These are phyloP conservation scores for Pyrus hybrid DNA, from an alignment of 331 rosid species.

Conservation along the genomic window DNA sequence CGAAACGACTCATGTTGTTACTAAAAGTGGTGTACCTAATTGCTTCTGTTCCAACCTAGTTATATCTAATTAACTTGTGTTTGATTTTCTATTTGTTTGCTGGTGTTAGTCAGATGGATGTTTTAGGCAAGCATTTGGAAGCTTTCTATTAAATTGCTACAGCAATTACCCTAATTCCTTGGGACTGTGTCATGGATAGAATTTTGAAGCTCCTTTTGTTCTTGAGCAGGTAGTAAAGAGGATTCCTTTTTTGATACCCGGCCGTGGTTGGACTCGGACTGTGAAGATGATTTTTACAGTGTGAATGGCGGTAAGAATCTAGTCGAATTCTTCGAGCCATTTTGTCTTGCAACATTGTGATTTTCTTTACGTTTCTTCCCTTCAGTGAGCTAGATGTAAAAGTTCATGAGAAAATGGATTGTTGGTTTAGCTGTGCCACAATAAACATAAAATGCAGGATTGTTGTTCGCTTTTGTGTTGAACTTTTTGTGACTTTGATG, in stretches of 20 bases:
- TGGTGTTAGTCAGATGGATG: background rate
- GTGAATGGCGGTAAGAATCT: conserved; percentile 86
- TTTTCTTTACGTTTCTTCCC: background rate
- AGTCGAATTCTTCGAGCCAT: background rate
- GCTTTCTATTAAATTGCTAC: background rate
- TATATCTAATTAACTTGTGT: background rate
- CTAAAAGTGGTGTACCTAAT: background rate
- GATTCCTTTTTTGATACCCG: conserved; percentile 74
- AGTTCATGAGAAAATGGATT: background rate
- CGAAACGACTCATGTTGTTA: background rate
- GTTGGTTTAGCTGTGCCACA: background rate
- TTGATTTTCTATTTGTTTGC: background rate
- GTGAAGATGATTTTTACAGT: conserved; percentile 82
- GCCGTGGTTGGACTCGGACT: conserved; percentile 84
- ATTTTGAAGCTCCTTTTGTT: no score
- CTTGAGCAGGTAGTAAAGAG: conserved; percentile 61
- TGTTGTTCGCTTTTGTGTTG: background rate
- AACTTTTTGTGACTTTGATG: background rate
- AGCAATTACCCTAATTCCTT: background rate
- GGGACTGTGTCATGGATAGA: no score
- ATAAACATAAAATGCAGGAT: background rate
- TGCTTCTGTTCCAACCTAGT: background rate
- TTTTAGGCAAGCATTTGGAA: background rate
- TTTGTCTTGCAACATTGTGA: conserved; percentile 8
- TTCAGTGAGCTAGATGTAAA: background rate